Evolutionary conservation across 768 basidiomycete species (phyloP).

Genomic region (Boletus tylopilopsis): DNA sequence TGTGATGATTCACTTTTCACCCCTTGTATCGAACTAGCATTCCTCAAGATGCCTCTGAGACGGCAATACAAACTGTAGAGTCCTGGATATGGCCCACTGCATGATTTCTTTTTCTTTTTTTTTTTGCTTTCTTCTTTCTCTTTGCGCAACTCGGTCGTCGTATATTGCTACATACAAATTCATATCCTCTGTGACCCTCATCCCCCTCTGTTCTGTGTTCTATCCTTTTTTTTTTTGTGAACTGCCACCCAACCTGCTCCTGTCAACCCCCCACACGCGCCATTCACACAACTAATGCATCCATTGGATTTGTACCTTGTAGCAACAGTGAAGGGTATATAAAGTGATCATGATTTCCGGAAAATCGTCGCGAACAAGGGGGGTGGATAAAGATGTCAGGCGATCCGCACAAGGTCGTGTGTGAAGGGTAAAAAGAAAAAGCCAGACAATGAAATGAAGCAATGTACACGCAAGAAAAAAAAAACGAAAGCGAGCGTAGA

Average conservation of each 20-base stretch:
- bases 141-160: no score
- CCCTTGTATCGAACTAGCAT: no score
- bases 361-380: conserved; percentile 11
- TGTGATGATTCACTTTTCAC: no score
- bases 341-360: conserved; percentile 25
- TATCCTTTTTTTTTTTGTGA: conserved; percentile 1
- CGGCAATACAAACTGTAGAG: conserved; percentile 62
- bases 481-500: not conserved
- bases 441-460: conserved; percentile 5
- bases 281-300: conserved; percentile 32
- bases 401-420: no score
- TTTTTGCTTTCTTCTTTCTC: not conserved
- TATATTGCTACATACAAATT: conserved; percentile 2
- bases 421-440: no score
- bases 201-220: conserved; percentile 2
- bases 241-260: conserved; percentile 5
- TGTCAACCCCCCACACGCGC: conserved; percentile 19
- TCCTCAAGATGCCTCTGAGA: conserved; percentile 58
- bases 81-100: conserved; percentile 69
- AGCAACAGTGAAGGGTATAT: conserved; percentile 39
- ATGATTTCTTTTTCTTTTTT: conserved; percentile 4
- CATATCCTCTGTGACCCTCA: no score
- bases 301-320: conserved; percentile 37
- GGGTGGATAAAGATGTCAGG: conserved; percentile 4
- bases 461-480: not conserved